A percentile compares a stretch with the other conserved stretches of the same genome.
phyloP scores from a whole-genome alignment of 371 early-diverging fungal genomes.

The Rozella allomycis region DNA sequence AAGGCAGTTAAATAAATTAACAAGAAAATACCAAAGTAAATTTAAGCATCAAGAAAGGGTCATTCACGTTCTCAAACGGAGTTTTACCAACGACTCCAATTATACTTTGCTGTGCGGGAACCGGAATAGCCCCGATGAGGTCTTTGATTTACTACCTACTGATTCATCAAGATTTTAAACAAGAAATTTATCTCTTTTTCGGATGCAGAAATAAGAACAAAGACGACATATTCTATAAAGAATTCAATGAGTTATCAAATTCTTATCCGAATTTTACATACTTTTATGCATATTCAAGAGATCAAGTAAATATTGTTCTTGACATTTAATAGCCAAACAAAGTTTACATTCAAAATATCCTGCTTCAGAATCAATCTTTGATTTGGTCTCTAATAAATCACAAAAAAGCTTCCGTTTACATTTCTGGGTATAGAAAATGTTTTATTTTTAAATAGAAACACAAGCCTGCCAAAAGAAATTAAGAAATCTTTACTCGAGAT shows the following conservation, averaged over 20 bases:
- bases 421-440: conserved; percentile 34
- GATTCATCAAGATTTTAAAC: conserved; percentile 14
- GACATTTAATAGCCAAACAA: conserved; percentile 20
- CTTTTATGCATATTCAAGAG: conserved; percentile 55
- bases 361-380: conserved; percentile 24
- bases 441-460: too few species aligned
- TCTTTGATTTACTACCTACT: conserved; percentile 47
- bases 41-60: conserved; percentile 41
- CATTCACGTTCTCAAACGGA: conserved; percentile 37
- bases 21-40: conserved; percentile 17
- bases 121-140: conserved; percentile 78
- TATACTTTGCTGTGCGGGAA: conserved; percentile 36
- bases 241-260: conserved; percentile 34
- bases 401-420: conserved; percentile 27
- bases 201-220: conserved; percentile 45
- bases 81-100: conserved; percentile 19
- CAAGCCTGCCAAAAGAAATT: too few species aligned
- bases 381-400: conserved; percentile 42
- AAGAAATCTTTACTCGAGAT: too few species aligned
- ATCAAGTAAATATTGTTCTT: conserved; percentile 15
- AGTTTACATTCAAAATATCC: conserved; percentile 43
- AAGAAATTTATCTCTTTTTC: conserved; percentile 50
- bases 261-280: conserved; percentile 30
- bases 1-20: conserved; percentile 3
- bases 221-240: conserved; percentile 49